phyloP scores from a whole-genome alignment of 768 basidiomycete species.

The Leccinum disarticulatum region DNA sequence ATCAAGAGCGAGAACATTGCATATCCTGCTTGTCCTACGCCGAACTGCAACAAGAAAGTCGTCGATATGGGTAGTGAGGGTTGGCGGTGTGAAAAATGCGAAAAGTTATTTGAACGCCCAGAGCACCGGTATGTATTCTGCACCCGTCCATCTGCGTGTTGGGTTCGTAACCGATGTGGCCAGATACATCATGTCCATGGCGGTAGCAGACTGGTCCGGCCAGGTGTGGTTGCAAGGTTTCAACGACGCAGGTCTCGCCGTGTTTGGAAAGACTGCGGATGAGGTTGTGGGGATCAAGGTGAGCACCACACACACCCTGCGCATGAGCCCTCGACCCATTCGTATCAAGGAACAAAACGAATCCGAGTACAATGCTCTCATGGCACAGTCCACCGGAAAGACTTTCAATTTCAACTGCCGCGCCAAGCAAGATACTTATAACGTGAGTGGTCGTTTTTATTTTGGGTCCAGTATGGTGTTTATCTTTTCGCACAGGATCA shows the following conservation, averaged over 20 bases:
- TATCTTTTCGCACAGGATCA: constrained; percentile 54
- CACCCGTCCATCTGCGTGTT: not conserved
- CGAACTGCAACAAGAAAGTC: constrained; percentile 90
- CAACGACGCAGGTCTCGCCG: constrained; percentile 79
- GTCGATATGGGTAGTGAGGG: constrained; percentile 50
- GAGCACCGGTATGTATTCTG: constrained; percentile 67
- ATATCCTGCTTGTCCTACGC: constrained; percentile 86
- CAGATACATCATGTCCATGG: constrained; percentile 82
- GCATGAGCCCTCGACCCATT: not conserved
- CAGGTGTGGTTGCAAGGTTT: constrained; percentile 95
- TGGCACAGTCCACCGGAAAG: constrained; percentile 66
- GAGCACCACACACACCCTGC: not conserved
- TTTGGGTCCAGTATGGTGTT: not conserved
- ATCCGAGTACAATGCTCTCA: constrained; percentile 50
- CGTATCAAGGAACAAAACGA: constrained; percentile 57
- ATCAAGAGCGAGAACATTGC: constrained; percentile 79
- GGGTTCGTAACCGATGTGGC: constrained; percentile 1
- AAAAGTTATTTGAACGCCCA: constrained; percentile 64
- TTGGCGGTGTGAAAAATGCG: constrained; percentile 97
- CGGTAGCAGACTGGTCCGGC: constrained; percentile 85
- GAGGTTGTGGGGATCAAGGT: constrained; percentile 77
- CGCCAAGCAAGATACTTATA: constrained; percentile 84
- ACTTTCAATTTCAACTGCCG: constrained; percentile 82
- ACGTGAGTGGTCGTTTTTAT: constrained; percentile 47
- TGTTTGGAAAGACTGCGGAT: constrained; percentile 80